Conservation (phyloP, 176 grass and related monocot species). For the Aegilops umbellulata region DNA sequence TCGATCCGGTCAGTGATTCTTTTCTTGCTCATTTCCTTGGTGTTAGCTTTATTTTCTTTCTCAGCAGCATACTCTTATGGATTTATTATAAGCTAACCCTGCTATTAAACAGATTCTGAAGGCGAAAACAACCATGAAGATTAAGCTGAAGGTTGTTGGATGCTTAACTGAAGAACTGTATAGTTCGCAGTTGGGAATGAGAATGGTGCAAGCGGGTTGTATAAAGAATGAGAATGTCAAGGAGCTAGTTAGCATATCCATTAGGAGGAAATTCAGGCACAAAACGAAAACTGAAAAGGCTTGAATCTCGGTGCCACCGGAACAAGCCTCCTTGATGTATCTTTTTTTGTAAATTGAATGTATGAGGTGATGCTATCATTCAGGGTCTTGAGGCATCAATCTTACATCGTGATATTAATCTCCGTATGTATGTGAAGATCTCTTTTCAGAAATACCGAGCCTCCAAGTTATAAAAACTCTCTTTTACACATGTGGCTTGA, state of each 20-base stretch:
- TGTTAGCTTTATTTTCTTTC: background rate
- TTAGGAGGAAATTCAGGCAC: background rate
- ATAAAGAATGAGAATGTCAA: background rate
- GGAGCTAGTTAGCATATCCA: background rate
- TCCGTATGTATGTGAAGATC: background rate
- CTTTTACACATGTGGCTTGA: background rate
- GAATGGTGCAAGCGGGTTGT: background rate
- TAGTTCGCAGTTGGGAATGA: background rate
- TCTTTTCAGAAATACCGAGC: background rate
- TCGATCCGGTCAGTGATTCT: conserved; percentile 63
- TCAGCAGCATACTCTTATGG: background rate
- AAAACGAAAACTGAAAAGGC: background rate
- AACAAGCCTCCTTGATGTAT: background rate
- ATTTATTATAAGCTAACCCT: background rate
- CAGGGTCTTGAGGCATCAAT: background rate
- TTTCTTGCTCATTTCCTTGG: background rate
- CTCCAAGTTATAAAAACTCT: background rate
- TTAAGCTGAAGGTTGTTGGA: conserved; percentile 10
- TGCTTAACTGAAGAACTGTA: conserved; percentile 18
- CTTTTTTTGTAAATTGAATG: background rate
- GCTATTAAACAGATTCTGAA: conserved; percentile 75
- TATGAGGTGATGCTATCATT: background rate
- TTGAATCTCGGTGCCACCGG: background rate
- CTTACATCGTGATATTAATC: background rate
- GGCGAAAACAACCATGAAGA: conserved; percentile 75